Evolutionary conservation across 2,329 filamentous ascomycete genomes (phyloP).

Genomic region (Ceratocystis albifundus): DNA sequence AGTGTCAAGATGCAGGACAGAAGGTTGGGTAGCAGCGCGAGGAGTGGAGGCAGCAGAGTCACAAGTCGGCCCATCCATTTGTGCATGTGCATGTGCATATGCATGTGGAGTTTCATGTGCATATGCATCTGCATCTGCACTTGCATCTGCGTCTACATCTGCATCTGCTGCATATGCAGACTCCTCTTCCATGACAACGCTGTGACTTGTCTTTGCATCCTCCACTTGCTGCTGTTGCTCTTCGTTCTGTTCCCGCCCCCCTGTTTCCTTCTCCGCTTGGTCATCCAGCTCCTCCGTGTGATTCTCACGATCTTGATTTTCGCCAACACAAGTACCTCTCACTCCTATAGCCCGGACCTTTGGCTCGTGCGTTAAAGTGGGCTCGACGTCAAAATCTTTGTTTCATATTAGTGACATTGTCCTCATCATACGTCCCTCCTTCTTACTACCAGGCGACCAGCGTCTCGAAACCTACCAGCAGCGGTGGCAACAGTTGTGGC

Average conservation of each 20-base stretch:
- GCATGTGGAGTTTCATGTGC: conserved; percentile 2
- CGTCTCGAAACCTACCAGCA: conserved; percentile 17
- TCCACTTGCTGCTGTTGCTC: background rate
- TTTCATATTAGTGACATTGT: conserved; percentile 17
- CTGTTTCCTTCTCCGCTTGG: background rate
- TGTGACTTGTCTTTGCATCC: background rate
- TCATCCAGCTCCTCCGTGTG: background rate
- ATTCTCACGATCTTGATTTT: background rate
- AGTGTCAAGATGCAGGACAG: conserved; percentile 4
- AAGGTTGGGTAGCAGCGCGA: conserved; percentile 3
- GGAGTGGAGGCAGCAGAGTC: background rate
- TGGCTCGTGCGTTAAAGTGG: conserved; percentile 8
- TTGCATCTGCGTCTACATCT: background rate
- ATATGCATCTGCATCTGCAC: background rate
- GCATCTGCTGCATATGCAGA: background rate
- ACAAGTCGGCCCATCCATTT: background rate
- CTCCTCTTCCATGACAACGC: background rate
- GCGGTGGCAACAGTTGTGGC: background rate
- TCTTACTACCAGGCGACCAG: conserved; percentile 1
- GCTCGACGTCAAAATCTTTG: conserved; percentile 14
- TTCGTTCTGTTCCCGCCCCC: background rate
- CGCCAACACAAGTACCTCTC: background rate
- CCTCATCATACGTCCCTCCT: conserved; percentile 10
- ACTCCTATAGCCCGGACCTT: conserved; percentile 12
- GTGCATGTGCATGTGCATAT: conserved; percentile 7